Percentiles rank a stretch among this genome's conserved stretches.
Evolutionary conservation across 1,139 yeast species (phyloP).

Genomic region (Candida sp.): DNA sequence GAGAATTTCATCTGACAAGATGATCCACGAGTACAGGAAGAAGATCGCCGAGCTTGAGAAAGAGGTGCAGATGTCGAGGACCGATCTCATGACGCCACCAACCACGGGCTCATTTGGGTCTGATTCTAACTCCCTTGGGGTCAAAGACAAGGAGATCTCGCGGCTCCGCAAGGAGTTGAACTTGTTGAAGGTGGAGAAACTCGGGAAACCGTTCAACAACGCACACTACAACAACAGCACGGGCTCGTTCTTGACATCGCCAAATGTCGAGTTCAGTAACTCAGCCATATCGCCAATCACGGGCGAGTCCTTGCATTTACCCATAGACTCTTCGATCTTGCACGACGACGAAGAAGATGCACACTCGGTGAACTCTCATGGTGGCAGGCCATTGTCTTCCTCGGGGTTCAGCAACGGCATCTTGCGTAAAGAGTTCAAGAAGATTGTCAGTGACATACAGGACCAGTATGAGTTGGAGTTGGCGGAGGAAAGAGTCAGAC

Average conservation of each 20-base stretch:
- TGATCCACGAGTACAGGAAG: slow-evolving; percentile 52
- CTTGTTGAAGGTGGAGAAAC: slow-evolving; percentile 50
- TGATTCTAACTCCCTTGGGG: slow-evolving; percentile 21
- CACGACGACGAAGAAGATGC: slow-evolving; percentile 10
- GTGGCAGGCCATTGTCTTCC: slow-evolving; percentile 19
- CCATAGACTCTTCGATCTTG: not conserved
- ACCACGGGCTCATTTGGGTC: not conserved
- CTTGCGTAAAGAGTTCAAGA: slow-evolving; percentile 72
- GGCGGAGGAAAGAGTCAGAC: slow-evolving; percentile 58
- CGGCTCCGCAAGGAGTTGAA: slow-evolving; percentile 53
- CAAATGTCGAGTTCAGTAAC: slow-evolving; percentile 7
- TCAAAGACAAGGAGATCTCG: slow-evolving; percentile 49
- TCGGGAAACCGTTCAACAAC: slow-evolving; percentile 31
- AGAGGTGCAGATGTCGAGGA: slow-evolving; percentile 20
- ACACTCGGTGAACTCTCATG: slow-evolving; percentile 6
- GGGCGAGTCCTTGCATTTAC: slow-evolving; percentile 17
- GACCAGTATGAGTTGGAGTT: slow-evolving; percentile 63
- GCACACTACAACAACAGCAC: slow-evolving; percentile 1
- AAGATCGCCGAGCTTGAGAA: slow-evolving; percentile 50
- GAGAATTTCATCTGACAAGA: slow-evolving; percentile 49
- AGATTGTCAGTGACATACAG: slow-evolving; percentile 66
- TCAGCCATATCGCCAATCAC: slow-evolving; percentile 29
- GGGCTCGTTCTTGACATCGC: slow-evolving; percentile 8
- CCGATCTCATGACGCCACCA: slow-evolving; percentile 7
- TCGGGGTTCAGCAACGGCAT: slow-evolving; percentile 44